Evolutionary conservation across 148 eudicot genomes (phyloP), one percentile per base, ranked within the genome.

Genomic region (Spergularia bocconei): DNA sequence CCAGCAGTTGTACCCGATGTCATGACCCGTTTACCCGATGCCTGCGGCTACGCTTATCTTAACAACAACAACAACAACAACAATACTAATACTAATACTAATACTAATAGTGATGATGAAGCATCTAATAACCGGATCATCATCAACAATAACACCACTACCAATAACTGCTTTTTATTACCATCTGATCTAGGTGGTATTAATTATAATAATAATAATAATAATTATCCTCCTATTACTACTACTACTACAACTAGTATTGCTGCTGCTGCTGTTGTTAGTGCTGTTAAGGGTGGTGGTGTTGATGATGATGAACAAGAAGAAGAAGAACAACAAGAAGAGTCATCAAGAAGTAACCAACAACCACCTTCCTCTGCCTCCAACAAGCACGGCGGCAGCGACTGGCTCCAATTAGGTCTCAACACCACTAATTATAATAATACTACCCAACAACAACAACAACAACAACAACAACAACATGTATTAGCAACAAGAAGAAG

Each of bases 391-490:
- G 8, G 60, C 6, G 51, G 64, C 47, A 65, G 70, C 19, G 66
- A 76, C 61, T 92, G 97, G 97, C 84, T 92, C 13, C 97, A 88
- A 68, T 77, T 92, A 53, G 88, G 97, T 63, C 83, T 87, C 48
- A 44, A 44, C 5, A 44, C 8, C 6, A 15, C 50, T 25, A 29
- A 33, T 16, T 9, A 13, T 20, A 29, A 33, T 16, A 15, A 13
- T 20, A 13, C 5, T 3, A 41, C 11, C 0, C 36, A 54, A 41
- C 2, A 55, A 19, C 23, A 2, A 9, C 74, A 19, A 9, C 59
- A 53, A 1, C 79, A 61, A 39, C 75, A 51, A 11, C n/a, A n/a
- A n/a, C 69, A 75, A 4, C 57, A 74, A n/a, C 78, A 69, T 25
- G 52, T 5, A 23, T 23, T 23, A 23, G 25, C 25, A 23, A 23